phyloP scores from a whole-genome alignment of 768 basidiomycete species.

The Tricholoma sp. region DNA sequence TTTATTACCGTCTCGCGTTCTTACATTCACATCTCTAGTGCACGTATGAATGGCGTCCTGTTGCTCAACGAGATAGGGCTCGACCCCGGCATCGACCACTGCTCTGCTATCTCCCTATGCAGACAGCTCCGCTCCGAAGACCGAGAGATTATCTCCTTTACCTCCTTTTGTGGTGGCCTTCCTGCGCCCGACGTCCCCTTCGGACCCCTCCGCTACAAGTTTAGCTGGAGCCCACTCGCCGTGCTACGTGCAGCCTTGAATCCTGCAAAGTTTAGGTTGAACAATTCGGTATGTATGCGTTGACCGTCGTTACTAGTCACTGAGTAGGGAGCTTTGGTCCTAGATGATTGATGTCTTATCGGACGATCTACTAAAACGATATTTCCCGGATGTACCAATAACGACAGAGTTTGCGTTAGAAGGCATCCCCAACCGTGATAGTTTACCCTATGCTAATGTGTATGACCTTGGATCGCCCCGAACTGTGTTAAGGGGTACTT shows the following conservation, averaged over 20 bases:
- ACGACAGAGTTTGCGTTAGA: slow-evolving; percentile 63
- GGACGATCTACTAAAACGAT: slow-evolving; percentile 44
- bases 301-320: not conserved
- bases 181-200: slow-evolving; percentile 66
- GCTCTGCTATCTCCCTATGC: slow-evolving; percentile 75
- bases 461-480: slow-evolving; percentile 52
- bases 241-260: slow-evolving; percentile 81
- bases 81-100: slow-evolving; percentile 88
- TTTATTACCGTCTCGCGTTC: not conserved
- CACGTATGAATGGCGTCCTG: slow-evolving; percentile 56
- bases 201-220: slow-evolving; percentile 85
- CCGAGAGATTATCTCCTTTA: slow-evolving; percentile 65
- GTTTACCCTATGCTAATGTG: slow-evolving; percentile 59
- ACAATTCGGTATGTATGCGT: slow-evolving; percentile 40
- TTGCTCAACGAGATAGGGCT: slow-evolving; percentile 88
- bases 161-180: slow-evolving; percentile 90
- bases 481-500: slow-evolving; percentile 79
- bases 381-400: slow-evolving; percentile 67
- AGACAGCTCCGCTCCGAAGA: slow-evolving; percentile 42
- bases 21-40: slow-evolving; percentile 29
- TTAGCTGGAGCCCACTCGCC: slow-evolving; percentile 89
- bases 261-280: slow-evolving; percentile 58
- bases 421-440: slow-evolving; percentile 84
- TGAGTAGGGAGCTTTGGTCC: not conserved
- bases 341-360: slow-evolving; percentile 49